Evolutionary conservation across 2,329 filamentous ascomycete genomes (phyloP).

Genomic region (Chalaropsis ovoidea): DNA sequence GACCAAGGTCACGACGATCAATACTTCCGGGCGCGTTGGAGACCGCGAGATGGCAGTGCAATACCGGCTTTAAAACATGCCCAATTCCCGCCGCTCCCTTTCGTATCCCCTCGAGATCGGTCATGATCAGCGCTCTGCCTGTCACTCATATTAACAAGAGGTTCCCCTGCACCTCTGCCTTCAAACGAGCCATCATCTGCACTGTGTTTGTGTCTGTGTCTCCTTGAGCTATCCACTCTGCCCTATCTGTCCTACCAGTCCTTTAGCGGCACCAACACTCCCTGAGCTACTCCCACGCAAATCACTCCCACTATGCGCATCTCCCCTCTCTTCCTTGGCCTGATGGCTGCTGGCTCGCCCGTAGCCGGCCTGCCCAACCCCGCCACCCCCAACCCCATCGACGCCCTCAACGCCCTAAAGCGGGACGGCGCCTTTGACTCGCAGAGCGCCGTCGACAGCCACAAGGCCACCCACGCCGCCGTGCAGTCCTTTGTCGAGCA

Average conservation of each 20-base stretch:
- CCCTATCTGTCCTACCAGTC: neutral
- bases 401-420: constrained; percentile 16
- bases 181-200: neutral
- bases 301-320: neutral
- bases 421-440: neutral
- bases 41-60: neutral
- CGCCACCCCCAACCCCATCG: constrained; percentile 3
- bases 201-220: neutral
- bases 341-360: neutral
- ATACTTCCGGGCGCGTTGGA: neutral
- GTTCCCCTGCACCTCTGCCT: neutral
- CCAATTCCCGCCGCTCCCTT: too few relatives aligned
- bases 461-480: constrained; percentile 10
- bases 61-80: neutral
- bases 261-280: neutral
- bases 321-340: neutral
- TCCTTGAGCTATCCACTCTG: too few relatives aligned
- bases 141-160: neutral
- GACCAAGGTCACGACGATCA: neutral
- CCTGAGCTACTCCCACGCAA: neutral
- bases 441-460: neutral
- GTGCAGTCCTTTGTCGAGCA: constrained; percentile 11
- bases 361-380: constrained; percentile 15
- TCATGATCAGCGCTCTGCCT: neutral
- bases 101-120: too few relatives aligned